Conservation (phyloP, 2,329 filamentous ascomycete species). For the Aspergillus texensis region DNA sequence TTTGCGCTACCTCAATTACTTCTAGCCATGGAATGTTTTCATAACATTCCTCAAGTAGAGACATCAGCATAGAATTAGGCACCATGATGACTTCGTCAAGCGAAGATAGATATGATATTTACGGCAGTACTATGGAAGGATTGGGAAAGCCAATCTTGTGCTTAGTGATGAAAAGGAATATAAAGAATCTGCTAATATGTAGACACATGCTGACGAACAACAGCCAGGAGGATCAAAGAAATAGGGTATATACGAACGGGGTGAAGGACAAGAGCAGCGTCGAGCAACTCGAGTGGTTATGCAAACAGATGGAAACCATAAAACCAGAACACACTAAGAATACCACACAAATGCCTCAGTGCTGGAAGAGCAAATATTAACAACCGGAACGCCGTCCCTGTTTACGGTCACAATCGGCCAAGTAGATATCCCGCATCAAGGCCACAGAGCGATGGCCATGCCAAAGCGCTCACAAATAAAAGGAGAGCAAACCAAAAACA, state of each 20-base stretch:
- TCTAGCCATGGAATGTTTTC: neutral
- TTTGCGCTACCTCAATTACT: neutral
- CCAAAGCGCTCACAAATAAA: constrained; percentile 4
- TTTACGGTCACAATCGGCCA: constrained; percentile 12
- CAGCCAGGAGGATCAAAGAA: constrained; percentile 1
- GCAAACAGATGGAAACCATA: constrained; percentile 6
- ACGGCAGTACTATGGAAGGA: neutral
- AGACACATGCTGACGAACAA: neutral
- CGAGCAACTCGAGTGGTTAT: constrained; percentile 13
- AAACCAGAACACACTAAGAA: neutral
- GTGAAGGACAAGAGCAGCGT: constrained; percentile 10
- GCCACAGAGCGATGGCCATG: constrained; percentile 4
- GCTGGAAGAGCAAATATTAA: constrained; percentile 8
- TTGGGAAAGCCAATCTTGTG: neutral
- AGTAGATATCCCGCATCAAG: constrained; percentile 15
- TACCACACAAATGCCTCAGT: constrained; percentile 7
- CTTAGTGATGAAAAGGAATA: neutral
- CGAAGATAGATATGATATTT: neutral
- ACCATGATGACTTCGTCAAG: neutral
- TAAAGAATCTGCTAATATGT: constrained; percentile 8
- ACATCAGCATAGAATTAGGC: neutral
- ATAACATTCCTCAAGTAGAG: neutral
- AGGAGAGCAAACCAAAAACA: neutral
- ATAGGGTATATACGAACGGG: constrained; percentile 17
- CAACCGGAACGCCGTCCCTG: constrained; percentile 20